Evolutionary conservation across 2,329 filamentous ascomycete genomes (phyloP), one percentile per base, ranked within the genome.

Genomic region (Hymenoscyphus repandus): DNA sequence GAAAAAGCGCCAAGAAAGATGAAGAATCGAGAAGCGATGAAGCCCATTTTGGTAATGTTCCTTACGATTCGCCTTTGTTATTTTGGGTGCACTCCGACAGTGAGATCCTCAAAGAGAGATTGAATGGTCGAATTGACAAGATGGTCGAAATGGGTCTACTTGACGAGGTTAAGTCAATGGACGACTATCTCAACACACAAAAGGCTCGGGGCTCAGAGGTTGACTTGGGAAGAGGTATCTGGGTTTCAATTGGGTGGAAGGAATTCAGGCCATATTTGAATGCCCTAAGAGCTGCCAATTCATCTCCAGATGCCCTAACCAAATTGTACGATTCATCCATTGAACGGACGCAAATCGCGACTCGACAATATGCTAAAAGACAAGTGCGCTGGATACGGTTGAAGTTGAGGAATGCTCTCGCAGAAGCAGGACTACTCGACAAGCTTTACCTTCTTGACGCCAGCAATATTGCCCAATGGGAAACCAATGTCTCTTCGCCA

Each of bases 221-320:
- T 1, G 90, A 97, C 63, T 77, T 82, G 57, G 87, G 80, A 1
- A 82, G 84, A 47, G 95, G 93, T 0, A 95, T 99, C 39, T 99
- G 92, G 90, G 87, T 95, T 47, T 93, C 91, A 1, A 99, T 99
- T 55, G 93, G 93, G 1, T 96, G 90, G 70, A 96, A 95, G 66
- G 90, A 99, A 64, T 86, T 97, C 64, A 78, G 87, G 51, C 76
- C 80, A 0, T 96, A 90, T 62, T 71, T 91, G 20, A 61, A 70
- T 1, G 77, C 78, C 1, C 53, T 73, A 12, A 60, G 69, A 57
- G 54, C 67, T 51, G 60, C 58, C 6, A 49, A 56, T 47, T 20
- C 59, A 48, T 54, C 61, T 27, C 44, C 56, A 37, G 47, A 62
- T 52, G 72, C 78, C 3, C 68, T 87, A 1, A 74, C 78, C 17